phyloP scores from a whole-genome alignment of 441 rosid genomes.

The Sinapis alba region DNA sequence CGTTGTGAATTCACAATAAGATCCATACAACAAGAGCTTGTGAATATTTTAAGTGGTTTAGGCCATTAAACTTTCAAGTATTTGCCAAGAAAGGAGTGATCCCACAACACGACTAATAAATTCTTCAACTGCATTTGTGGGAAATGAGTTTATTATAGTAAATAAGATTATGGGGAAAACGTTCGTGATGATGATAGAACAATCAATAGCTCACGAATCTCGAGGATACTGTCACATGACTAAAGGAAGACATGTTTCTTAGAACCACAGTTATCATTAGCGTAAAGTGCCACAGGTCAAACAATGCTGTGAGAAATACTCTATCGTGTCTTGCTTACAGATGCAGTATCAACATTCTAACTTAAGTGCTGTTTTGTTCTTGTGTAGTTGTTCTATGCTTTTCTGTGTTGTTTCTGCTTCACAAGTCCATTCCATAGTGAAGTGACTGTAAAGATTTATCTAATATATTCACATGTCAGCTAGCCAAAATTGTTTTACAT shows the following conservation, averaged over 20 bases:
- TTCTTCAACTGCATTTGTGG: neutral
- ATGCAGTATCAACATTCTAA: neutral
- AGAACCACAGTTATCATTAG: neutral
- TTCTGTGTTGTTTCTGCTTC: neutral
- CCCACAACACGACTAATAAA: neutral
- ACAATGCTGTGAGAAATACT: neutral
- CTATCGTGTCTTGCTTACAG: neutral
- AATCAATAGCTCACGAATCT: conserved; percentile 4
- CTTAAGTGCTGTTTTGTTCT: neutral
- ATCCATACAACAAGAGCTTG: neutral
- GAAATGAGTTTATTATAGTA: neutral
- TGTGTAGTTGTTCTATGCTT: neutral
- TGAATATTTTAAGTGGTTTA: neutral
- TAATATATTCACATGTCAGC: too few relatives aligned
- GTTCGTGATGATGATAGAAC: neutral
- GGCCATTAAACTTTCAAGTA: neutral
- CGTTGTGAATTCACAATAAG: neutral
- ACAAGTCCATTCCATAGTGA: neutral
- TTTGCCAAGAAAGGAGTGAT: neutral
- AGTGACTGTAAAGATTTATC: too few relatives aligned
- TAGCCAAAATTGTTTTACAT: neutral
- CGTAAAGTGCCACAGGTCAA: neutral
- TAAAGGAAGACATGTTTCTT: neutral
- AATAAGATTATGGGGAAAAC: neutral
- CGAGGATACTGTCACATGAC: neutral